phyloP scores from a whole-genome alignment of 805 yeast genomes.

The Ascoidea asiatica region DNA sequence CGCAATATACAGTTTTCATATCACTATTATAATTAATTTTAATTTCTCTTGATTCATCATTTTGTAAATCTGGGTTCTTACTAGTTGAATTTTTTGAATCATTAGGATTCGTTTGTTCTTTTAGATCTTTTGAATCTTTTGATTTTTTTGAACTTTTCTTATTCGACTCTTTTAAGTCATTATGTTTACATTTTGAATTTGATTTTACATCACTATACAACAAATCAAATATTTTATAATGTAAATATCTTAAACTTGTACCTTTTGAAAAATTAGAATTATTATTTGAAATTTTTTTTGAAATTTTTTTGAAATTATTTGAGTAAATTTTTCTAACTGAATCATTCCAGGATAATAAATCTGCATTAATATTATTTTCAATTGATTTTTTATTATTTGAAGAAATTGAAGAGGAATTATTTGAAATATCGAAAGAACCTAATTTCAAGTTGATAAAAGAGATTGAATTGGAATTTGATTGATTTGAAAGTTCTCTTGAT shows the following conservation, averaged over 20 bases:
- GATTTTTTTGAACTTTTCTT: too few relatives aligned
- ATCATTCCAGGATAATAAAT: constrained; percentile 9
- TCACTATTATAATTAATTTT: constrained; percentile 5
- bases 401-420: constrained; percentile 12
- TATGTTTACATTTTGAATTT: neutral
- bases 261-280: constrained; percentile 4
- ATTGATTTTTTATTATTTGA: constrained; percentile 1
- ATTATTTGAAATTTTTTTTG: constrained; percentile 4
- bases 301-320: constrained; percentile 5
- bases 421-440: constrained; percentile 31
- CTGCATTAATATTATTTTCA: constrained; percentile 1
- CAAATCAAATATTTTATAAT: constrained; percentile 9
- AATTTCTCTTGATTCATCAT: too few relatives aligned
- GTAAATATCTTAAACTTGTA: constrained; percentile 8
- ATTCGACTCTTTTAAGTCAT: too few relatives aligned
- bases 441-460: constrained; percentile 29
- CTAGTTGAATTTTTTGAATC: too few relatives aligned
- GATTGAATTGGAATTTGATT: constrained; percentile 23
- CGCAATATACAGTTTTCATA: constrained; percentile 5
- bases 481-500: constrained; percentile 22
- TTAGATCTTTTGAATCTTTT: too few relatives aligned
- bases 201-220: constrained; percentile 4
- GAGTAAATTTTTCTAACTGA: constrained; percentile 6
- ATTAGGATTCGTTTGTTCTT: too few relatives aligned
- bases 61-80: too few relatives aligned